phyloP scores from a whole-genome alignment of 176 grass and related monocot species.

The Phoenix dactylifera region DNA sequence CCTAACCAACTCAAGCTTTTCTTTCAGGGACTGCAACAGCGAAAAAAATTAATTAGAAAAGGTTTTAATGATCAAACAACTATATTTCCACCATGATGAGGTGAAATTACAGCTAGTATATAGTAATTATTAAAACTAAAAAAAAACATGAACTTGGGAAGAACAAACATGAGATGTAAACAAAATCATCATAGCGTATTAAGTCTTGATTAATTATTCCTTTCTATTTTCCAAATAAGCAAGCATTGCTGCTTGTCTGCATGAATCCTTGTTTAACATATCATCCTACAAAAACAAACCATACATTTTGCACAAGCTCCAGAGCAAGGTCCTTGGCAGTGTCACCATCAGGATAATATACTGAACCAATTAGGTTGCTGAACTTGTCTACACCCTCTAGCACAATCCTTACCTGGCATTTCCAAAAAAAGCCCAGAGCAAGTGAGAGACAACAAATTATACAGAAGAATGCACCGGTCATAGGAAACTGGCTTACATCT shows the following conservation, averaged over 20 bases:
- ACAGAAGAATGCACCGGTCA: no score
- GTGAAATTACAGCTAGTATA: no score
- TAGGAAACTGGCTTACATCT: conserved; percentile 47
- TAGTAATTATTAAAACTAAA: no score
- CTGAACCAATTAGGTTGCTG: conserved; percentile 86
- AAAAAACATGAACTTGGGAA: no score
- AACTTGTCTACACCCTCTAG: conserved; percentile 92
- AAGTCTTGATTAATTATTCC: background rate
- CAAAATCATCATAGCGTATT: no score
- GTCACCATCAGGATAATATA: conserved; percentile 93
- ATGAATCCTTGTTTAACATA: background rate
- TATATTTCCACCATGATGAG: no score
- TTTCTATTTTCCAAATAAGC: background rate
- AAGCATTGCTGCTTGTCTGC: background rate
- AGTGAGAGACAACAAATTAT: no score
- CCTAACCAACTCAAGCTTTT: no score
- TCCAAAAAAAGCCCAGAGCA: background rate
- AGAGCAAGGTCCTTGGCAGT: conserved; percentile 74
- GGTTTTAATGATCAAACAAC: no score
- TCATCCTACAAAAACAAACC: background rate
- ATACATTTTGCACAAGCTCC: conserved; percentile 93
- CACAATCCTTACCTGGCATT: conserved; percentile 75
- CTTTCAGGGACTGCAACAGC: no score
- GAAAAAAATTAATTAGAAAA: no score
- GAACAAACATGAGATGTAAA: no score